Conservation (phyloP, 2,329 filamentous ascomycete species). For the Lachnellula subtilissima region DNA sequence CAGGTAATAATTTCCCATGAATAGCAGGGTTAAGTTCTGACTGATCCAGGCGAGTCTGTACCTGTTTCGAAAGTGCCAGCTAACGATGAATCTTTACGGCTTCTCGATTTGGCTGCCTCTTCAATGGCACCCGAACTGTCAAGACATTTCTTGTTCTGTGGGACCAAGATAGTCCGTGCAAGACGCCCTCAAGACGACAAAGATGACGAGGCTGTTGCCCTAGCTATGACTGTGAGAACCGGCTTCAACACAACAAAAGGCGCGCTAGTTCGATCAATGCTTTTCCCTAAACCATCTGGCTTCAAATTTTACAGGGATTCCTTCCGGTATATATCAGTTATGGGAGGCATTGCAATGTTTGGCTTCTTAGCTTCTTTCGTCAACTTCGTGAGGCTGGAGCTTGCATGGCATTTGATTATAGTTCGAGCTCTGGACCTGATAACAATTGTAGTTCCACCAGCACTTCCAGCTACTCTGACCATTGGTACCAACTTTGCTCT, state of each 20-base stretch:
- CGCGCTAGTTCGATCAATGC: constrained; percentile 90
- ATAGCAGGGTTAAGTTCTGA: constrained; percentile 3
- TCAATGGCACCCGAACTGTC: constrained; percentile 79
- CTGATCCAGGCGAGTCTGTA: constrained; percentile 74
- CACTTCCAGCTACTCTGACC: constrained; percentile 86
- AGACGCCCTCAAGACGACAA: constrained; percentile 80
- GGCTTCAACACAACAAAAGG: constrained; percentile 98
- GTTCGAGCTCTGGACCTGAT: constrained; percentile 91
- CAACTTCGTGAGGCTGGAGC: constrained; percentile 81
- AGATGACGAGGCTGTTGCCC: constrained; percentile 81
- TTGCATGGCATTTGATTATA: constrained; percentile 87
- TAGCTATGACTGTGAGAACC: constrained; percentile 88
- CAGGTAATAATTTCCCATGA: constrained; percentile 41
- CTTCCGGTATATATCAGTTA: constrained; percentile 95
- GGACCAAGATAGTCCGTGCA: constrained; percentile 91
- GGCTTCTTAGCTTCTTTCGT: constrained; percentile 88
- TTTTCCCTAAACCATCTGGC: constrained; percentile 95
- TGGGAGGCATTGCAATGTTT: constrained; percentile 78
- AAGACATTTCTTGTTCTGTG: constrained; percentile 87
- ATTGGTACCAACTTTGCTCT: constrained; percentile 97
- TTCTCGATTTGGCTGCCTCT: constrained; percentile 73
- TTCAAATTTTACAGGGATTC: constrained; percentile 99
- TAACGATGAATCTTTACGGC: constrained; percentile 70
- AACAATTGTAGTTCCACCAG: constrained; percentile 94
- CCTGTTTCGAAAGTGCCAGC: constrained; percentile 90